Percentiles rank a stretch among this genome's conserved stretches.
Evolutionary conservation across 129 eudicot genomes (phyloP).

Genomic region (Lonicera japonica): DNA sequence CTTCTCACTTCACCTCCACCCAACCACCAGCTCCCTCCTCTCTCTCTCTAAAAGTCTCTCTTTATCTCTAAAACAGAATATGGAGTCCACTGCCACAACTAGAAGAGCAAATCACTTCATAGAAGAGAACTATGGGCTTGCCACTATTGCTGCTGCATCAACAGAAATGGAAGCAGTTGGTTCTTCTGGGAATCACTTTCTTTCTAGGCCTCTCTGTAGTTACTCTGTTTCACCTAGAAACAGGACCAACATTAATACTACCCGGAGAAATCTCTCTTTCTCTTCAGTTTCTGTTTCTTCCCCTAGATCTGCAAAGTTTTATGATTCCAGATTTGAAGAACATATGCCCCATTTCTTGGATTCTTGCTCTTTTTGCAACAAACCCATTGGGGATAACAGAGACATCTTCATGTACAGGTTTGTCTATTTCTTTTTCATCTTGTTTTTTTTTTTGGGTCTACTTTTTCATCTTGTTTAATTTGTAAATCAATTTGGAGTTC

Average conservation of each 20-base stretch:
- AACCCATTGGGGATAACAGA: conserved; percentile 36
- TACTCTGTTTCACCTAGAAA: conserved; percentile 24
- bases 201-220: conserved; percentile 30
- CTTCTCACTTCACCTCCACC: conserved; percentile 3
- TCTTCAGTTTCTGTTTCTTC: conserved; percentile 17
- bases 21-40: conserved; percentile 6
- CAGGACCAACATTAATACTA: conserved; percentile 1
- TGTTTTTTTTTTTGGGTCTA: neutral
- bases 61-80: conserved; percentile 5
- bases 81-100: conserved; percentile 33
- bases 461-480: too few relatives aligned
- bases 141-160: conserved; percentile 18
- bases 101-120: conserved; percentile 40
- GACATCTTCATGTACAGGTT: conserved; percentile 67
- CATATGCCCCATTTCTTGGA: conserved; percentile 16
- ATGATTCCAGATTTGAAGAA: conserved; percentile 42
- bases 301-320: conserved; percentile 38
- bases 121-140: conserved; percentile 41
- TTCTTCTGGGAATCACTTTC: conserved; percentile 22
- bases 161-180: conserved; percentile 14
- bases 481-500: too few relatives aligned
- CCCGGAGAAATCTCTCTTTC: conserved; percentile 13
- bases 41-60: conserved; percentile 1
- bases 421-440: neutral
- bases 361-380: conserved; percentile 30